Evolutionary conservation across 2,329 filamentous ascomycete species (phyloP).

Genomic region (Pseudogymnoascus sp.): DNA sequence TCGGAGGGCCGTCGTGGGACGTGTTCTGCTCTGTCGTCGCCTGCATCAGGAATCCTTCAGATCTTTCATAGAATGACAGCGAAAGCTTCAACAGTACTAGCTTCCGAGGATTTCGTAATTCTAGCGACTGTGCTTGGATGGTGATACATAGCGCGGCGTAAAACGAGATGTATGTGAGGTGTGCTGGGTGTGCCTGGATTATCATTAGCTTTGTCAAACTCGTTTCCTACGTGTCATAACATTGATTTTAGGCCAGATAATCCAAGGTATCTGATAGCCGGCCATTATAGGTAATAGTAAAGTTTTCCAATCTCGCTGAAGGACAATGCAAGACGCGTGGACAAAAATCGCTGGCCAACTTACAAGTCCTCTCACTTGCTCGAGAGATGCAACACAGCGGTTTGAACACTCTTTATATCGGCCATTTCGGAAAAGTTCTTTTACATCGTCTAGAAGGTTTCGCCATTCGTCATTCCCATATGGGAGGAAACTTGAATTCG

Average conservation of each 20-base stretch:
- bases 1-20: not conserved
- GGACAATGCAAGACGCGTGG: not conserved
- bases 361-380: slow-evolving; percentile 26
- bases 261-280: not conserved
- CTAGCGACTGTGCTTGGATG: slow-evolving; percentile 22
- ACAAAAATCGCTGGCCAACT: slow-evolving; percentile 12
- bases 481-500: slow-evolving; percentile 16
- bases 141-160: slow-evolving; percentile 27
- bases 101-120: slow-evolving; percentile 5
- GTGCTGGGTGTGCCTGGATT: slow-evolving; percentile 22
- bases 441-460: slow-evolving; percentile 27
- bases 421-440: slow-evolving; percentile 22
- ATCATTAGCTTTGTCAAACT: not conserved
- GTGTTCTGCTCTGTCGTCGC: not conserved
- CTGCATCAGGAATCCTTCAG: not conserved
- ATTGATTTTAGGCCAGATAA: not conserved
- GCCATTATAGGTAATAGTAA: slow-evolving; percentile 15
- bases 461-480: slow-evolving; percentile 25
- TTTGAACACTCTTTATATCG: slow-evolving; percentile 27
- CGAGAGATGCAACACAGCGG: slow-evolving; percentile 25
- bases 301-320: slow-evolving; percentile 9
- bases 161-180: slow-evolving; percentile 28
- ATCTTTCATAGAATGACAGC: slow-evolving; percentile 4
- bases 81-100: not conserved
- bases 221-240: not conserved